A percentile compares a stretch with the other conserved stretches of the same genome.
Evolutionary conservation across 139 green algal species (phyloP).

Genomic region (Picochlorum costavermella): DNA sequence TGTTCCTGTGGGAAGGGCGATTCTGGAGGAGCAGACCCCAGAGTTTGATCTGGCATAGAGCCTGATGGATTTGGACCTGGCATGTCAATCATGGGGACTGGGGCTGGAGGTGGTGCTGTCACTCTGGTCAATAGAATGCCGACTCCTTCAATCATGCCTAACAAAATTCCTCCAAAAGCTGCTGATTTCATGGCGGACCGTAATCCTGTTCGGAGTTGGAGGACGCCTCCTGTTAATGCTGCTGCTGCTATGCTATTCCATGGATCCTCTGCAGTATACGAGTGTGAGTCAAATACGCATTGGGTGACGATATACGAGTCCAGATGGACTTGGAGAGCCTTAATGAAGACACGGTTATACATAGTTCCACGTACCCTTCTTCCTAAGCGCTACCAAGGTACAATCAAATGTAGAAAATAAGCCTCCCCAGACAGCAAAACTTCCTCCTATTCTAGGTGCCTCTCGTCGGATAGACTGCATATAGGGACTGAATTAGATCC

Average conservation of each 20-base stretch:
- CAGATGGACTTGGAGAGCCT: not conserved
- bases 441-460: slow-evolving; percentile 87
- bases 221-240: slow-evolving; percentile 77
- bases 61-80: slow-evolving; percentile 14
- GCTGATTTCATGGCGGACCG: slow-evolving; percentile 65
- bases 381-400: slow-evolving; percentile 78
- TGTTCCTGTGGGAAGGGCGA: not conserved
- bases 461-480: slow-evolving; percentile 72
- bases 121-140: slow-evolving; percentile 88
- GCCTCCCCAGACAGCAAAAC: slow-evolving; percentile 97
- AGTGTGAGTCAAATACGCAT: not conserved
- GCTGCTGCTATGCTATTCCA: slow-evolving; percentile 95
- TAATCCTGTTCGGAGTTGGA: slow-evolving; percentile 82
- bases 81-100: slow-evolving; percentile 42
- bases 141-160: slow-evolving; percentile 96
- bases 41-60: not conserved
- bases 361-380: slow-evolving; percentile 45
- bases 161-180: slow-evolving; percentile 85
- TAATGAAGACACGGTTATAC: slow-evolving; percentile 16
- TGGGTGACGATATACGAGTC: not conserved
- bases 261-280: slow-evolving; percentile 75
- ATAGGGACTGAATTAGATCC: not conserved
- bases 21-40: not conserved
- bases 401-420: slow-evolving; percentile 98
- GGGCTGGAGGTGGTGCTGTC: slow-evolving; percentile 65